These are phyloP conservation scores for Cyberlindnera mrakii DNA, from an alignment of 805 yeast genomes.

Conservation along the genomic window DNA sequence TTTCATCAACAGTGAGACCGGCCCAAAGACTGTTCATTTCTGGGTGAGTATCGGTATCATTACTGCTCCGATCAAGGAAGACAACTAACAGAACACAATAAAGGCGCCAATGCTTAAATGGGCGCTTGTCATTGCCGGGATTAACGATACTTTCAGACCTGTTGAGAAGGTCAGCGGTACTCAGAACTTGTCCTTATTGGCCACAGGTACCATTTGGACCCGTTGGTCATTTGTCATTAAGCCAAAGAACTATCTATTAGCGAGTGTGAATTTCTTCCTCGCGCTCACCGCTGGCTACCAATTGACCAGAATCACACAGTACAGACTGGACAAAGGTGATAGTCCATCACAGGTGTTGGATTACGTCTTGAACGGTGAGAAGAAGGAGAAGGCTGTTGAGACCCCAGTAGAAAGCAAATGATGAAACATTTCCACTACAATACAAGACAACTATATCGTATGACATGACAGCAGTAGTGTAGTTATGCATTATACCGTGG, in stretches of 20 bases:
- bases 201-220: conserved; percentile 96
- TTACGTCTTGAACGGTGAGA: conserved; percentile 50
- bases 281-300: conserved; percentile 89
- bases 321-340: conserved; percentile 64
- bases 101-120: conserved; percentile 37
- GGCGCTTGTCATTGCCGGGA: conserved; percentile 89
- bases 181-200: conserved; percentile 64
- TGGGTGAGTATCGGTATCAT: conserved; percentile 55
- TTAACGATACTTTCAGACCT: conserved; percentile 81
- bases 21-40: conserved; percentile 95
- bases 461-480: no score
- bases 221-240: conserved; percentile 94
- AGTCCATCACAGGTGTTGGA: conserved; percentile 45
- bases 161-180: conserved; percentile 89
- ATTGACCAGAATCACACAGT: conserved; percentile 61
- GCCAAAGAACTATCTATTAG: conserved; percentile 82
- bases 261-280: conserved; percentile 89
- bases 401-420: background rate
- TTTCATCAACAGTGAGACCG: conserved; percentile 81
- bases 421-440: background rate
- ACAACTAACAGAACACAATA: conserved; percentile 4
- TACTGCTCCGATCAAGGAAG: background rate
- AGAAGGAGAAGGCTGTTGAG: background rate
- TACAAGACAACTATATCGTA: background rate
- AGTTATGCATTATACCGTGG: no score